phyloP scores from a whole-genome alignment of 2,329 filamentous ascomycete genomes.

The Aspergillus pseudoterreus region DNA sequence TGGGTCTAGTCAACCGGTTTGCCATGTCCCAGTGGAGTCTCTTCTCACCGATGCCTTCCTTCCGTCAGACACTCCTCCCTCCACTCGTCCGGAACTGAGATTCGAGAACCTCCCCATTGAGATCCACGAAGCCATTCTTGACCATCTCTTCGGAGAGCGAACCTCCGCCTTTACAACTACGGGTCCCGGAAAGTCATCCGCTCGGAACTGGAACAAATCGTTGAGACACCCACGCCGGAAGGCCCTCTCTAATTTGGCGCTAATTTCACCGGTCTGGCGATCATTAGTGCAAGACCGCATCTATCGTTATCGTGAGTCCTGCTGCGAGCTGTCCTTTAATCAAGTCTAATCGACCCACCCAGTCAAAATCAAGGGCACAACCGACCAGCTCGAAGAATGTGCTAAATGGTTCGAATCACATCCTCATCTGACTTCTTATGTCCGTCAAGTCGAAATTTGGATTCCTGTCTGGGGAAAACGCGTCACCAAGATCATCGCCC shows the following conservation, averaged over 20 bases:
- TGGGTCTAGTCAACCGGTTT: conserved; percentile 18
- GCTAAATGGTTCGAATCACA: conserved; percentile 58
- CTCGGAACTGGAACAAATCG: conserved; percentile 61
- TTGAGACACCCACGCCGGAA: conserved; percentile 65
- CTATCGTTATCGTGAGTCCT: conserved; percentile 59
- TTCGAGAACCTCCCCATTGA: conserved; percentile 58
- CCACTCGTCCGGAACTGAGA: conserved; percentile 14
- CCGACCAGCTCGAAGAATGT: conserved; percentile 58
- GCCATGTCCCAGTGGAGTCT: conserved; percentile 19
- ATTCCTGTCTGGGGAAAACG: conserved; percentile 68
- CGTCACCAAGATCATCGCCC: conserved; percentile 42
- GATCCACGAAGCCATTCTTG: conserved; percentile 68
- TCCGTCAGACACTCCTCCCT: conserved; percentile 7
- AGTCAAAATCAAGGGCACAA: conserved; percentile 69
- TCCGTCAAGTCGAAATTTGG: conserved; percentile 73
- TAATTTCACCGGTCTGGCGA: conserved; percentile 60
- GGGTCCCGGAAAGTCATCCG: conserved; percentile 49
- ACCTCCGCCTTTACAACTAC: conserved; percentile 59
- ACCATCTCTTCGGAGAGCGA: conserved; percentile 67
- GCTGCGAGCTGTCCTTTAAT: background rate
- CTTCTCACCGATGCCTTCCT: conserved; percentile 25
- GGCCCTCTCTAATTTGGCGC: conserved; percentile 62
- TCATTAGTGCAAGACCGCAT: conserved; percentile 66
- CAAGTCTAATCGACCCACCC: conserved; percentile 4
- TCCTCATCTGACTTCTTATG: conserved; percentile 58